Evolutionary conservation across 805 yeast genomes (phyloP), one percentile per base, ranked within the genome.

Genomic region (Metschnikowia cerradonensis): DNA sequence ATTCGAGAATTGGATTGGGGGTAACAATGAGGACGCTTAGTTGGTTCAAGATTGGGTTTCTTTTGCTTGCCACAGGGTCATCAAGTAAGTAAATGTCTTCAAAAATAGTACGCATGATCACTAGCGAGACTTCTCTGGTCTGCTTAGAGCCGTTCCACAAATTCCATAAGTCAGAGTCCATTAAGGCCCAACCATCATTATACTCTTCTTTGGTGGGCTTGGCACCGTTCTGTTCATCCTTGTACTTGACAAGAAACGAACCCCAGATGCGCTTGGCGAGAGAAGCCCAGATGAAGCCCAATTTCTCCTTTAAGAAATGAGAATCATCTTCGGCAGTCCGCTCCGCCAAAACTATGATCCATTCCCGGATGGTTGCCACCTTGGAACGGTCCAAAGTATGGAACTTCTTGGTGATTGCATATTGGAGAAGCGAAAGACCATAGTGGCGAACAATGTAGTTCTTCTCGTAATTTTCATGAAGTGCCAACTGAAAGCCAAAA

Each of bases 261-360:
- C 97, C 97, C 99, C 99, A 94, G 31, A 83, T 78, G 51, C 96
- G 77, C 63, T 94, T 94, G 10, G 96, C 96, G 6, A 94, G 74
- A 39, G 88, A 85, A 0, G 88, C 96, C 97, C 98, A 91, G 23
- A 94, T 69, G 56, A 81, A 86, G 13, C 97, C 96, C 38, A 91
- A 63, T 67, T 94, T 94, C 64, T 91, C 98, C 62, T 85, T 88
- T 50, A 94, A 76, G 61, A 85, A 95, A 66, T 90, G 92, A 6
- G 98, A 96, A 65, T 92, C 97, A 22, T 70, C 66, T n/a, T 70
- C 70, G 5, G 75, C 62, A 0, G 86, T 79, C 45, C 81, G 79
- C 33, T 73, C 73, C 26, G 90, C 82, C 41, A 94, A 77, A 59
- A 91, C 95, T 39, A 89, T 78, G 36, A 91, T 79, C 97, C 97